Conservation (phyloP, 2,329 filamentous ascomycete genomes). For the Zymoseptoria brevis region DNA sequence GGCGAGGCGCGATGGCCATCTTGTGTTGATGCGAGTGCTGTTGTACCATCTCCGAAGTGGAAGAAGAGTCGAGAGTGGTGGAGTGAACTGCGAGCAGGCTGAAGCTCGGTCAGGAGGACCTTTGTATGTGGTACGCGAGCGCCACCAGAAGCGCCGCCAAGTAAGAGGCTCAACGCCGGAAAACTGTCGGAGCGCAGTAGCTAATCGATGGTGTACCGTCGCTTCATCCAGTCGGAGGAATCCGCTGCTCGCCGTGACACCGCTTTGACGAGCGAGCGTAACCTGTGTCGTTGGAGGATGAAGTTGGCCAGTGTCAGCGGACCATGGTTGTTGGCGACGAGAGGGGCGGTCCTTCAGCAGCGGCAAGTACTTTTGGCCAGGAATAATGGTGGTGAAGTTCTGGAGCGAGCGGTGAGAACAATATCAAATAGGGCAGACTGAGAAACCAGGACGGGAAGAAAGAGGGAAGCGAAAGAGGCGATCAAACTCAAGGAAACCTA, state of each 20-base stretch:
- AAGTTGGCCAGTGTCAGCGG: background rate
- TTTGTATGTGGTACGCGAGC: slow-evolving; percentile 5
- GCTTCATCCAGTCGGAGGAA: background rate
- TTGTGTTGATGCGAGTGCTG: background rate
- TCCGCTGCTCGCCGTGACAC: background rate
- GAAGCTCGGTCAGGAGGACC: slow-evolving; percentile 5
- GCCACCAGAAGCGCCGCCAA: slow-evolving; percentile 5
- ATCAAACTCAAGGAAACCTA: background rate
- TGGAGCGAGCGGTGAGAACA: background rate
- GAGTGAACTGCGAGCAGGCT: background rate
- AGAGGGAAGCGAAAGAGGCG: background rate
- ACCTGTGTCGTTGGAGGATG: background rate
- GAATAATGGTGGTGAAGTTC: background rate
- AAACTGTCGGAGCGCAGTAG: background rate
- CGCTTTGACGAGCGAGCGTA: background rate
- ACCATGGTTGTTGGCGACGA: background rate
- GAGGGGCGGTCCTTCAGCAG: background rate
- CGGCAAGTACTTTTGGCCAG: background rate
- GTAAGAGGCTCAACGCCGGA: background rate
- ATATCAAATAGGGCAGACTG: background rate
- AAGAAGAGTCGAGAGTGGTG: background rate
- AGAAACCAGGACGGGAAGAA: background rate
- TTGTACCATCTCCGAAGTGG: background rate
- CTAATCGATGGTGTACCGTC: background rate
- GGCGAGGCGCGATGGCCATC: slow-evolving; percentile 10